Evolutionary conservation across 1,139 yeast species (phyloP).

Genomic region (Candida sp.): DNA sequence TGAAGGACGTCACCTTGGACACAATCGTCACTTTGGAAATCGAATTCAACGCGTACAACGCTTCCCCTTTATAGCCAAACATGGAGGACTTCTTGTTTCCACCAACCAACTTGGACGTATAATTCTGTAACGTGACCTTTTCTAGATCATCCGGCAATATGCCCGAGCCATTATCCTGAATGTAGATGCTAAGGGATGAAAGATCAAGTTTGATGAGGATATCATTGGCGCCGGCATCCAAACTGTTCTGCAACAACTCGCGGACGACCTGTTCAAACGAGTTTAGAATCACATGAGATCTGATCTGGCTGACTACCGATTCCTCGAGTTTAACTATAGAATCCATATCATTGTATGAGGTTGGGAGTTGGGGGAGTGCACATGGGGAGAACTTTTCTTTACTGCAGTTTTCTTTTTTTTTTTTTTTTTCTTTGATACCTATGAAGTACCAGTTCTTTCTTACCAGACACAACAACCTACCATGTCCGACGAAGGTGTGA

Average conservation of each 20-base stretch:
- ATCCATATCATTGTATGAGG: slow-evolving; percentile 6
- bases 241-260: slow-evolving; percentile 79
- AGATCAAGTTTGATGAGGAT: slow-evolving; percentile 69
- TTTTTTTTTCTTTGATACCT: not conserved
- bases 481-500: slow-evolving; percentile 7
- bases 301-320: slow-evolving; percentile 13
- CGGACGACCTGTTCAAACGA: slow-evolving; percentile 52
- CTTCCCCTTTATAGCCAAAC: slow-evolving; percentile 86
- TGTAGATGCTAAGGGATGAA: slow-evolving; percentile 59
- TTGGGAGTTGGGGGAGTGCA: not conserved
- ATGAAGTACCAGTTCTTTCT: not conserved
- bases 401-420: not conserved
- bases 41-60: slow-evolving; percentile 61
- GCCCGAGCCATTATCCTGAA: slow-evolving; percentile 83
- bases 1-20: slow-evolving; percentile 27
- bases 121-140: slow-evolving; percentile 64
- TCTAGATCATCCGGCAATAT: slow-evolving; percentile 61
- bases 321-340: slow-evolving; percentile 14
- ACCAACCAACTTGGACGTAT: slow-evolving; percentile 70
- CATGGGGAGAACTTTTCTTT: not conserved
- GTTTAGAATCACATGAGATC: slow-evolving; percentile 16
- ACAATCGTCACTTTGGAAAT: slow-evolving; percentile 37
- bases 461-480: not conserved
- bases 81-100: slow-evolving; percentile 56
- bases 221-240: slow-evolving; percentile 73